Conservation (phyloP, 2,329 filamentous ascomycete species). For the Beauveria varroae region DNA sequence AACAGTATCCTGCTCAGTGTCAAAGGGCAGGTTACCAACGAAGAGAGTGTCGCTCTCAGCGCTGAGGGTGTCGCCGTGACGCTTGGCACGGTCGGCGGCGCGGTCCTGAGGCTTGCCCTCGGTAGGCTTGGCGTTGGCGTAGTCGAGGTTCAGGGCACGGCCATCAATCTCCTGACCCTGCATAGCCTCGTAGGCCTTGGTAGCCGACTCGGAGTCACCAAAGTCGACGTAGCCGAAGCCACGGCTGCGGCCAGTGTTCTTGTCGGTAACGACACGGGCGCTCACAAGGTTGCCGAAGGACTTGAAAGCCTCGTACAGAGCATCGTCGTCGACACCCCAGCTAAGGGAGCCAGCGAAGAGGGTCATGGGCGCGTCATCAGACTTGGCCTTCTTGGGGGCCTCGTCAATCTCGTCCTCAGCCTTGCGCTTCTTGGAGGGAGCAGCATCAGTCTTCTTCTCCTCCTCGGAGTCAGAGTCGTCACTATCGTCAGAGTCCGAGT, state of each 20-base stretch:
- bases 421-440: conserved; percentile 41
- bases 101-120: conserved; percentile 45
- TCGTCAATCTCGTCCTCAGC: conserved; percentile 42
- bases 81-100: conserved; percentile 55
- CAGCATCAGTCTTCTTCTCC: conserved; percentile 27
- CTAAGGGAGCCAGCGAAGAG: conserved; percentile 87
- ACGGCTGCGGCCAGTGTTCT: conserved; percentile 73
- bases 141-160: conserved; percentile 71
- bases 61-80: conserved; percentile 73
- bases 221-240: conserved; percentile 95
- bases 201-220: conserved; percentile 56
- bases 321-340: conserved; percentile 83
- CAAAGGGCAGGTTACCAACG: conserved; percentile 85
- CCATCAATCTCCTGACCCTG: conserved; percentile 67
- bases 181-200: conserved; percentile 67
- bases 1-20: conserved; percentile 69
- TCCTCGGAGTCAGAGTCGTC: conserved; percentile 26
- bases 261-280: conserved; percentile 78
- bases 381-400: conserved; percentile 61
- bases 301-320: conserved; percentile 75
- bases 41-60: conserved; percentile 81
- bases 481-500: conserved; percentile 27
- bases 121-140: conserved; percentile 59
- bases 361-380: conserved; percentile 46
- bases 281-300: conserved; percentile 63